Evolutionary conservation across 495 filamentous ascomycete genomes (phyloP).

Genomic region (Penicillium egyptiacum): DNA sequence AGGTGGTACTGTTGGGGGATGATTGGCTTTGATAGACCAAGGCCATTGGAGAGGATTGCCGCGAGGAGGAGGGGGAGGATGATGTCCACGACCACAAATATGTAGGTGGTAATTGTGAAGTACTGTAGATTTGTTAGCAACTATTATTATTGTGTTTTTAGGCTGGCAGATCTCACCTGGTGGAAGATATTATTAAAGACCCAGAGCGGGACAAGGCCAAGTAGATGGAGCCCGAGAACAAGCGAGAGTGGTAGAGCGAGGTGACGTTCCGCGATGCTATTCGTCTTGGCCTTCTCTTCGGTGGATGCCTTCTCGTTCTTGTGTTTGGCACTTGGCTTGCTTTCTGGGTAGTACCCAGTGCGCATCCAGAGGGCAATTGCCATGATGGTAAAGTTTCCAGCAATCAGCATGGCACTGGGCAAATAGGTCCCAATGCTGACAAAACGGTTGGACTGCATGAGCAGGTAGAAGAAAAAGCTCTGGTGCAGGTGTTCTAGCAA

Average conservation of each 20-base stretch:
- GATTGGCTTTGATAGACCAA: constrained; percentile 49
- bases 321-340: constrained; percentile 18
- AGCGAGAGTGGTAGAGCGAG: constrained; percentile 76
- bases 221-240: constrained; percentile 67
- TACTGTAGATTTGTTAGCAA: constrained; percentile 42
- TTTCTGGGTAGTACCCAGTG: constrained; percentile 59
- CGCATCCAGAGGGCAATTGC: constrained; percentile 90
- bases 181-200: constrained; percentile 75
- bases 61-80: constrained; percentile 58
- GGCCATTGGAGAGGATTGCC: constrained; percentile 54
- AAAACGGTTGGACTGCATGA: constrained; percentile 86
- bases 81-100: constrained; percentile 58
- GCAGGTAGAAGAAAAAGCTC: constrained; percentile 98
- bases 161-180: constrained; percentile 51
- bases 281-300: constrained; percentile 23
- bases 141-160: constrained; percentile 4
- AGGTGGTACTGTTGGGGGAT: constrained; percentile 68
- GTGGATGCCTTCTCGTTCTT: constrained; percentile 25
- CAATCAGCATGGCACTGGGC: constrained; percentile 93
- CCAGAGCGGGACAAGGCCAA: constrained; percentile 82
- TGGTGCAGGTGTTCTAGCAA: constrained; percentile 95
- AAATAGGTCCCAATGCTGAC: constrained; percentile 98
- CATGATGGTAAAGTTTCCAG: constrained; percentile 92
- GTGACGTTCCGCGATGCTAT: constrained; percentile 60
- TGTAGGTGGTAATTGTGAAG: constrained; percentile 49